phyloP scores from a whole-genome alignment of 1,284 basidiomycete genomes.

The Ceratobasidium sp. region DNA sequence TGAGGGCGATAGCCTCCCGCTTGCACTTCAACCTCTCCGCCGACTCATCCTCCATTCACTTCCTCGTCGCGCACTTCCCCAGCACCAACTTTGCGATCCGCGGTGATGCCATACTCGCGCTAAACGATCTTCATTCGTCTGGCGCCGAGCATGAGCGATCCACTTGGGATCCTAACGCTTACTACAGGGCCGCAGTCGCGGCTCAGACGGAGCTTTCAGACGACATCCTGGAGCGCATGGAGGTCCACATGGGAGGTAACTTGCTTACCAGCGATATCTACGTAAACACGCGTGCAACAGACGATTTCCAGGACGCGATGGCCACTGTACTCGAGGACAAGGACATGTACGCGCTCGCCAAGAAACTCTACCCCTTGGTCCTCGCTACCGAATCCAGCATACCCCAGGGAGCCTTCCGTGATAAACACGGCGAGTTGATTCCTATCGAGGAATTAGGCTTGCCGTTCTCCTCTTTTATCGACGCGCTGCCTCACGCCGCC shows the following conservation, averaged over 20 bases:
- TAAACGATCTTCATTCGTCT: constrained; percentile 8
- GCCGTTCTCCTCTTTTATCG: constrained; percentile 28
- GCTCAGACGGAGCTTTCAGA: constrained; percentile 27
- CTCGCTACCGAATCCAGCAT: constrained; percentile 32
- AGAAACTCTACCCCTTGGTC: constrained; percentile 13
- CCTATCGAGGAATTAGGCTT: constrained; percentile 19
- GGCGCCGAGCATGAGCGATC: constrained; percentile 31
- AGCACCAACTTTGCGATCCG: constrained; percentile 29
- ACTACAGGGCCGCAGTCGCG: constrained; percentile 9
- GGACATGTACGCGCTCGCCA: constrained; percentile 30
- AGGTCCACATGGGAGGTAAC: constrained; percentile 9
- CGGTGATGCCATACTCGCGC: constrained; percentile 9
- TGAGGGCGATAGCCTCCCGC: constrained; percentile 20
- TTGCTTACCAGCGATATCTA: constrained; percentile 13
- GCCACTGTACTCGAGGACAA: constrained; percentile 26
- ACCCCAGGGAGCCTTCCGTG: constrained; percentile 26
- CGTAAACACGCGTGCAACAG: constrained; percentile 23
- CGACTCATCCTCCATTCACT: constrained; percentile 13
- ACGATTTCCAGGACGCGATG: constrained; percentile 31
- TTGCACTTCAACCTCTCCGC: constrained; percentile 28
- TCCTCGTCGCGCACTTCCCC: constrained; percentile 25
- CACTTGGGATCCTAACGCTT: constrained; percentile 30
- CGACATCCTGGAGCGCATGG: constrained; percentile 19
- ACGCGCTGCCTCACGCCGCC: constrained; percentile 19
- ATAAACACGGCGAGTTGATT: constrained; percentile 7